Base-by-base conservation (phyloP, 179 eudicot genomes). In the Beta macrorhiza region DNA sequence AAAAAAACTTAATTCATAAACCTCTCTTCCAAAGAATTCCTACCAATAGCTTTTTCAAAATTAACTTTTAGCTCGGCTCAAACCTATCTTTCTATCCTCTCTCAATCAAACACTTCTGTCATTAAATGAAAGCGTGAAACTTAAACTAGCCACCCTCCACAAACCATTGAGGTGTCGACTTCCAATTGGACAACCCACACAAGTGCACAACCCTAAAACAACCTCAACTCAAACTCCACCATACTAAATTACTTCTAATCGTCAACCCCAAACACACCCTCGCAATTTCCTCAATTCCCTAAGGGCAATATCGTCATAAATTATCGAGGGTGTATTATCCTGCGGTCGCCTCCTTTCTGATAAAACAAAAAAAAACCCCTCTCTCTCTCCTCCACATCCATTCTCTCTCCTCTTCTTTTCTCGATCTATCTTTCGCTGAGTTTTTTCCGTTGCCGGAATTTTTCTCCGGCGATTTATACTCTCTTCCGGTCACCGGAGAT, bases 231-330 rank as follows among this genome's bases (percentile, higher is more conserved):
- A 67, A 42, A 4, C 75, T 15, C 75, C 79, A 67, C 47, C 29
- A 49, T 9, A 20, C 10, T 22, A n/a, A 25, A 19, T 19, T 67
- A 5, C 20, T 51, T n/a, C 22, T 1, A 64, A 22, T 10, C 68
- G 4, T 17, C 17, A 63, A 25, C 17, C 15, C 69, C 69, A 65
- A 65, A 65, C 69, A 65, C 69, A 37, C 69, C 69, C 69, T 65
- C 13, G 5, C 7, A 65, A 22, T 8, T 63, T 25, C 13, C 42
- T 37, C 42, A 37, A 78, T 57, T 3, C 14, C 45, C 11, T 1
- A 71, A 58, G 86, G 86, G 83, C 22, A 76, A 47, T 32, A 1
- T 32, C 74, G 86, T 84, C 83, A 69, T 69, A 45, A 20, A 14
- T 56, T 32, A 1, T 5, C 64, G 67, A 16, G 17, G 14, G 2